Conservation (phyloP, 2,329 filamentous ascomycete species). For the Pestalotiopsis sp. region DNA sequence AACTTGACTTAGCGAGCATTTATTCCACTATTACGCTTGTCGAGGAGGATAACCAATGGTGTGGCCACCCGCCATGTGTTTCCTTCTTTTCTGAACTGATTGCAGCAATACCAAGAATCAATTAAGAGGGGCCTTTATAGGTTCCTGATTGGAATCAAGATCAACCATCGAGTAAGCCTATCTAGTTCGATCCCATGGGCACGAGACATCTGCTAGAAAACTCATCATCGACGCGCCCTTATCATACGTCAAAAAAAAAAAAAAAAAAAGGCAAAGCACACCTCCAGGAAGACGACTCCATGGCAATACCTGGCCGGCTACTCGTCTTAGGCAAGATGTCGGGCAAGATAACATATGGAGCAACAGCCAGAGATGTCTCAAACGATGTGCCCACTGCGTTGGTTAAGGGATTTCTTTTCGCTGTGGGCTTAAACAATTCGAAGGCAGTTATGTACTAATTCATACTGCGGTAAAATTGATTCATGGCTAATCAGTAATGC, state of each 20-base stretch:
- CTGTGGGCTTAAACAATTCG: too few species aligned
- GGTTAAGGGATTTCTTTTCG: background rate
- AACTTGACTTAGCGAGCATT: too few species aligned
- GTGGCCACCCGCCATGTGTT: too few species aligned
- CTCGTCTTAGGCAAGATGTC: background rate
- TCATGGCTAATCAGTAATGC: too few species aligned
- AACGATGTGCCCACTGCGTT: background rate
- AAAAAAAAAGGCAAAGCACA: background rate
- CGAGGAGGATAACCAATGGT: too few species aligned
- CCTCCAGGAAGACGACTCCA: background rate
- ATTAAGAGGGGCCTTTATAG: background rate
- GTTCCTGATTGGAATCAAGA: background rate
- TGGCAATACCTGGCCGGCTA: background rate
- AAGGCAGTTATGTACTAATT: too few species aligned
- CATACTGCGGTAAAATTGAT: too few species aligned
- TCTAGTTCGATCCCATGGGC: background rate
- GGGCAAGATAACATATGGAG: background rate
- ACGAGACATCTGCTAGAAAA: background rate
- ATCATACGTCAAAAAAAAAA: background rate
- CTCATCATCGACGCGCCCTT: background rate
- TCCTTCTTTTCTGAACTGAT: too few species aligned
- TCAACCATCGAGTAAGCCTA: background rate
- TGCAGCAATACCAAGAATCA: background rate
- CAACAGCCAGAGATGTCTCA: background rate
- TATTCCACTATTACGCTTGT: too few species aligned